These are phyloP conservation scores for Phytophthora crassamura DNA, from an alignment of 352 stramenopile species.

Conservation along the genomic window DNA sequence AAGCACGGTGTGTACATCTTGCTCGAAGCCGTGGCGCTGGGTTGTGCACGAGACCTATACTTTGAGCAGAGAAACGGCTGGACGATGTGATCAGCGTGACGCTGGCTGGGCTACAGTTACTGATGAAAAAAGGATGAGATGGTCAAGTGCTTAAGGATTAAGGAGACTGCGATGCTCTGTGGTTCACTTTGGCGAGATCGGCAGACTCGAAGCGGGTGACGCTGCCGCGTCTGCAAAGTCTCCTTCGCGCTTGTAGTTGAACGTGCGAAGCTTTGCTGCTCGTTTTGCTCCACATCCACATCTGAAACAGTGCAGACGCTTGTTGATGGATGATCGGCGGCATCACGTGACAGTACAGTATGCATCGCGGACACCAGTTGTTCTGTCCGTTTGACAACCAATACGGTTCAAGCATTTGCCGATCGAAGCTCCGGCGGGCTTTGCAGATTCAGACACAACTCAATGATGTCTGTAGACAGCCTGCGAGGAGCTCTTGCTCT, in stretches of 20 bases:
- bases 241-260: conserved; percentile 6
- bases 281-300: not conserved
- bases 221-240: conserved; percentile 11
- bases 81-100: not conserved
- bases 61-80: not conserved
- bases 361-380: not conserved
- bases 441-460: conserved; percentile 14
- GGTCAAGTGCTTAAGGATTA: not conserved
- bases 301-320: not conserved
- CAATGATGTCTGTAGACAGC: no score
- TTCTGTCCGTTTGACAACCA: conserved; percentile 12
- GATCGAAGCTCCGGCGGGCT: conserved; percentile 15
- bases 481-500: no score
- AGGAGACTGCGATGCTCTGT: no score
- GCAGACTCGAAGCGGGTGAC: conserved; percentile 10
- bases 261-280: conserved; percentile 15
- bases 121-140: no score
- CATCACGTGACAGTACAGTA: not conserved
- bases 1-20: no score
- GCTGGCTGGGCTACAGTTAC: no score
- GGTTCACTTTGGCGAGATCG: no score
- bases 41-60: not conserved
- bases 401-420: conserved; percentile 17
- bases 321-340: conserved; percentile 19
- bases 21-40: no score